A percentile compares a stretch with the other conserved stretches of the same genome.
Conservation (phyloP, 352 stramenopile species). For the Plasmopara muralis region DNA sequence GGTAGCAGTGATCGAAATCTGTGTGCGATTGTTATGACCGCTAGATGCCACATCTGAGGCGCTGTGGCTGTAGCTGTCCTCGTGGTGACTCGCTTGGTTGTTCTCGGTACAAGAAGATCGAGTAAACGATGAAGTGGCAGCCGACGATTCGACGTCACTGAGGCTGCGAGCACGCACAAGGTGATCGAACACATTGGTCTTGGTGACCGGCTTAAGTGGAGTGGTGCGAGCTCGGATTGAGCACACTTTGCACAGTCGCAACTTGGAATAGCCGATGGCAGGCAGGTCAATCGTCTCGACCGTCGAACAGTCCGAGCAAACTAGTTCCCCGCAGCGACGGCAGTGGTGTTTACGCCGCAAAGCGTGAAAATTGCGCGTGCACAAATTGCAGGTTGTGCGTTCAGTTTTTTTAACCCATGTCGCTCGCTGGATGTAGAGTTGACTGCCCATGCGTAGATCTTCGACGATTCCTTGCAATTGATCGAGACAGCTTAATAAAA, state of each 20-base stretch:
- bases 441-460: conserved; percentile 64
- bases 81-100: conserved; percentile 17
- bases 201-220: conserved; percentile 48
- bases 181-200: conserved; percentile 61
- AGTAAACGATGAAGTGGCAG: conserved; percentile 25
- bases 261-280: conserved; percentile 70
- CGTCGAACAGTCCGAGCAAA: conserved; percentile 74
- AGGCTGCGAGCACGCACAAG: conserved; percentile 48
- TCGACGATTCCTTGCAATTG: conserved; percentile 61
- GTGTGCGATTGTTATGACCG: conserved; percentile 14
- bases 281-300: conserved; percentile 64
- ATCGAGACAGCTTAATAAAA: conserved; percentile 46
- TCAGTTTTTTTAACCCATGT: conserved; percentile 75
- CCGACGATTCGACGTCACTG: conserved; percentile 38
- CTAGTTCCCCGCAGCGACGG: conserved; percentile 71
- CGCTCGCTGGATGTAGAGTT: conserved; percentile 66
- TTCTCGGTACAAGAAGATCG: conserved; percentile 49
- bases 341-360: conserved; percentile 76
- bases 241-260: conserved; percentile 78
- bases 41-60: conserved; percentile 12
- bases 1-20: conserved; percentile 18
- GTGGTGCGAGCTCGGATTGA: conserved; percentile 67
- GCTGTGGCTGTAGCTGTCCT: conserved; percentile 26
- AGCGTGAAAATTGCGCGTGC: conserved; percentile 72
- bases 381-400: conserved; percentile 60